phyloP scores from a whole-genome alignment of 2,329 filamentous ascomycete species.

The Achaetomium macrosporum region DNA sequence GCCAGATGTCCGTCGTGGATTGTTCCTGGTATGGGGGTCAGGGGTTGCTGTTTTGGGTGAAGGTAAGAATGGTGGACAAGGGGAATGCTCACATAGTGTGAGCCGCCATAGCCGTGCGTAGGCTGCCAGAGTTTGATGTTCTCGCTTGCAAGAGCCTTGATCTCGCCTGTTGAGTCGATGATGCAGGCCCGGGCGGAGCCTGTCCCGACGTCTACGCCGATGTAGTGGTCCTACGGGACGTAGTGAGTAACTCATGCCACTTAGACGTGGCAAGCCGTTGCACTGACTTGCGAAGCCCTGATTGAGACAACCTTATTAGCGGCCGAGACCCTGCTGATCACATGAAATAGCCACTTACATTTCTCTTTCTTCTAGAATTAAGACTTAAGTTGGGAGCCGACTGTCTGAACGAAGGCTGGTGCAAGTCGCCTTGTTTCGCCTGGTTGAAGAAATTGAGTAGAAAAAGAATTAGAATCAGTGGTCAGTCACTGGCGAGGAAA shows the following conservation, averaged over 20 bases:
- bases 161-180: constrained; percentile 86
- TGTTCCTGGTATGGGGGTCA: constrained; percentile 60
- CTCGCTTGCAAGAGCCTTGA: constrained; percentile 67
- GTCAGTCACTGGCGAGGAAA: too few species aligned
- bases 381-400: background rate
- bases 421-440: background rate
- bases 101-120: constrained; percentile 53
- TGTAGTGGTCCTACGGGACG: constrained; percentile 12
- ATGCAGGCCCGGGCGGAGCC: constrained; percentile 94
- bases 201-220: constrained; percentile 77
- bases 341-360: background rate
- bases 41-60: background rate
- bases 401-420: background rate
- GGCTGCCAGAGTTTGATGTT: constrained; percentile 78
- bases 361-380: background rate
- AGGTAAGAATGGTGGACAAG: too few species aligned
- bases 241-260: background rate
- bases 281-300: constrained; percentile 16
- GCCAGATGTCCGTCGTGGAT: constrained; percentile 97
- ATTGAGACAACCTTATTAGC: background rate
- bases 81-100: constrained; percentile 52
- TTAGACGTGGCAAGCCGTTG: background rate
- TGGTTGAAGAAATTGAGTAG: background rate
- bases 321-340: background rate
- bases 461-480: background rate